A percentile compares a stretch with the other conserved stretches of the same genome.
These are phyloP conservation scores for Cadophora sp. DNA, from an alignment of 2,329 filamentous ascomycete species.

Conservation along the genomic window DNA sequence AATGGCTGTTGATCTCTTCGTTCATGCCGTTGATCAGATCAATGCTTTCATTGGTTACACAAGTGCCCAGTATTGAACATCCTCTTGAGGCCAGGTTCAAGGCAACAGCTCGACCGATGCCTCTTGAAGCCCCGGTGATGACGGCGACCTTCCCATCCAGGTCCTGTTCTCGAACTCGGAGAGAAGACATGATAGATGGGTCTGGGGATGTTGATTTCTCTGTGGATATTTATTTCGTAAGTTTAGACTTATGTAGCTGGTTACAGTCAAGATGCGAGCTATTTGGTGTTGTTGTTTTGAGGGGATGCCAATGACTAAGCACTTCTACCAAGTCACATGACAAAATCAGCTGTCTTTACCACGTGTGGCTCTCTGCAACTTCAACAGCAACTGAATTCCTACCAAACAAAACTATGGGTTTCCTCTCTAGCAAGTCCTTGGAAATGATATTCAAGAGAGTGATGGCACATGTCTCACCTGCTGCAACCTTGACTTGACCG, in stretches of 20 bases:
- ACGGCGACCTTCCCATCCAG: slow-evolving; percentile 73
- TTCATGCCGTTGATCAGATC: slow-evolving; percentile 36
- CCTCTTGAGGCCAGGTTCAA: slow-evolving; percentile 71
- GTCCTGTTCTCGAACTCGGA: slow-evolving; percentile 30
- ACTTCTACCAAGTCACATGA: too few relatives aligned
- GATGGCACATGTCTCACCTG: background rate
- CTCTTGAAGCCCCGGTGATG: slow-evolving; percentile 69
- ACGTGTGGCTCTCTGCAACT: too few relatives aligned
- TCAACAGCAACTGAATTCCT: too few relatives aligned
- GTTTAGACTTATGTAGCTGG: too few relatives aligned
- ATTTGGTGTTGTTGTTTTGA: too few relatives aligned
- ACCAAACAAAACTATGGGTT: too few relatives aligned
- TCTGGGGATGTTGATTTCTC: background rate
- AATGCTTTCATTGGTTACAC: slow-evolving; percentile 36
- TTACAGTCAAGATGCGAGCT: too few relatives aligned
- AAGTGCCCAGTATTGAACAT: slow-evolving; percentile 57
- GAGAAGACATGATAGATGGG: slow-evolving; percentile 19
- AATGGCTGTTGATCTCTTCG: slow-evolving; percentile 37
- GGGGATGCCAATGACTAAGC: too few relatives aligned
- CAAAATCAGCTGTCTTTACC: too few relatives aligned
- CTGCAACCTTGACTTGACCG: background rate
- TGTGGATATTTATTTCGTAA: too few relatives aligned
- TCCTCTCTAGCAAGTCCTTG: too few relatives aligned
- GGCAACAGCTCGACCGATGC: slow-evolving; percentile 71
- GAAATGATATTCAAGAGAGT: background rate